Base-by-base conservation (phyloP, 257 asterid species). In the Thymus quinquecostatus region DNA sequence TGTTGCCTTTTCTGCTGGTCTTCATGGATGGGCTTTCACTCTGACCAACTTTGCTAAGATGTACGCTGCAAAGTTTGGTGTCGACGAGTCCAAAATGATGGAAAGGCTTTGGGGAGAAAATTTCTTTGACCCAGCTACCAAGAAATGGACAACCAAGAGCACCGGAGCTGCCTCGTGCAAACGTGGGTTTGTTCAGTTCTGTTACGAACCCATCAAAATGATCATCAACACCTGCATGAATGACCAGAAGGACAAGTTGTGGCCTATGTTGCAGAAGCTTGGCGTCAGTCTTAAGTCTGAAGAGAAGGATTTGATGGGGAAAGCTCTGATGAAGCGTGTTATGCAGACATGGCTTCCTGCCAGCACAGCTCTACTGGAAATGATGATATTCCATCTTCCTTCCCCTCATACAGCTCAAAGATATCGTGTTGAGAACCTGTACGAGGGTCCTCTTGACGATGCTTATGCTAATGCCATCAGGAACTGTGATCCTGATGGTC, bases 71-170 rank as follows among this genome's bases (percentile, higher is more conserved):
- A 82, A 82, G 77, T 80, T 79, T 69, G 87, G 87, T 10, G 84
- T 82, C n/a, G 87, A 79, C 33, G 82, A 80, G 79, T 1, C 75
- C 3, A 82, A 82, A 81, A 82, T 82, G 87, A 82, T 82, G 87
- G 84, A 84, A 57, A 84, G 89, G 86, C 83, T 84, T 0, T 82
- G 89, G 89, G 89, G 89, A 13, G 89, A 84, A 78, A 84, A 84
- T 48, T 84, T 77, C 79, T 84, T 84, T 48, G 89, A 84, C 36
- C 86, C 89, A 4, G 77, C 87, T 13, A 85, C 89, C 2, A 85
- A 78, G 76, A 85, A 82, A 74, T 85, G 89, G 89, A 79, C 87
- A 4, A 44, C 68, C 73, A 85, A 85, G 80, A 72, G 66, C n/a
- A 60, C 85, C 29, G 89, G 89, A 1, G 10, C 85, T 10, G 54